Base-by-base conservation (phyloP, 2,329 filamentous ascomycete genomes). In the Magnaporthiopsis incrustans region DNA sequence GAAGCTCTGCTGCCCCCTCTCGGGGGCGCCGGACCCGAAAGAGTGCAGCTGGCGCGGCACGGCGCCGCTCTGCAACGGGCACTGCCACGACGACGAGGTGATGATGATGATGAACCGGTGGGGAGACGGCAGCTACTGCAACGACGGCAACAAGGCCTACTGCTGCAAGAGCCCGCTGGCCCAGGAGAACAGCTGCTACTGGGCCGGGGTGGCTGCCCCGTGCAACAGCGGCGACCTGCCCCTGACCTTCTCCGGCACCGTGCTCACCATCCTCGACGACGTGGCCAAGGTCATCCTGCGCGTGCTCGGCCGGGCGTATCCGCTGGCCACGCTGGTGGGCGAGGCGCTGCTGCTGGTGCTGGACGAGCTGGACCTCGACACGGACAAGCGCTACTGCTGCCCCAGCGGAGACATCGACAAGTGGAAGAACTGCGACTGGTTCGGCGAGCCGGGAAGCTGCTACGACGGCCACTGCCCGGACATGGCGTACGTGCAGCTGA, bases 161-260 rank as follows among this genome's bases (percentile, higher is more conserved):
- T 62, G 60, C 44, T 62, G 60, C 44, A 26, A 53, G 6, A 58
- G 27, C 5, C 38, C 50, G 14, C 18, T 32, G 30, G n/a, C 30
- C 30, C 30, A 63, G 26, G n/a, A 57, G 26, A 57, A 57, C 53
- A 57, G 14, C 7, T 58, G 53, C 61, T 25, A 35, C 61, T 33
- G 30, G 44, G 32, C 61, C 2, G 61, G 53, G 4, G 26, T 26
- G 30, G 53, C 11, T 33, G 11, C 18, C 1, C 1, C 1, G 1
- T 63, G 61, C 53, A 30, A 59, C 25, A 12, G 22, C 53, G 30
- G 50, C 53, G 61, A 63, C 53, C 22, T 25, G 53, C 53, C 53
- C n/a, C 22, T 57, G n/a, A 57, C 53, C 53, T 57, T 57, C 7
- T 57, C 53, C 22, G 53, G 53, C 12, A 57, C n/a, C 53, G 7